Conservation (phyloP, 148 eudicot genomes). For the Salicornia ramosissima region DNA sequence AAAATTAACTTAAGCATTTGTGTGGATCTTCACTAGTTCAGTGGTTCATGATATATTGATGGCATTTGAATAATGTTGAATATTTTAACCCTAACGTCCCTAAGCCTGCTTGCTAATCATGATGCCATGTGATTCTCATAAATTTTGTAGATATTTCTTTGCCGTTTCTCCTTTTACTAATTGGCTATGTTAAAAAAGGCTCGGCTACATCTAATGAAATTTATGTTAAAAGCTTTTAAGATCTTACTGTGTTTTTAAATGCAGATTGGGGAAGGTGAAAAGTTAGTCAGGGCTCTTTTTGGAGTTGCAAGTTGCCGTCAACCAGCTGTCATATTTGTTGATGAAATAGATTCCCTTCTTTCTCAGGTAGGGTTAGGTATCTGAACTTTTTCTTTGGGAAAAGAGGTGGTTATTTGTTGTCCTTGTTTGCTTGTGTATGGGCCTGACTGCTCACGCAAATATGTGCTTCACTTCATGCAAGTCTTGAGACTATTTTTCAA, state of each 20-base stretch:
- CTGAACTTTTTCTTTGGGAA: slow-evolving; percentile 8
- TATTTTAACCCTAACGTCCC: neutral
- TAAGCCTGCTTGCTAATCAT: slow-evolving; percentile 3
- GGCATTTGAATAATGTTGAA: neutral
- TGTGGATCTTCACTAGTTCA: neutral
- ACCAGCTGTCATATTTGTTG: slow-evolving; percentile 98
- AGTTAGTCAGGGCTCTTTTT: slow-evolving; percentile 98
- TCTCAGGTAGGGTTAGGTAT: slow-evolving; percentile 61
- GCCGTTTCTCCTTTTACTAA: neutral
- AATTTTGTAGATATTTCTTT: neutral
- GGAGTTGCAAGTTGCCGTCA: slow-evolving; percentile 99
- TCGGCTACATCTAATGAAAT: neutral
- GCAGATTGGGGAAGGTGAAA: slow-evolving; percentile 99
- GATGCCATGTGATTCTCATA: neutral
- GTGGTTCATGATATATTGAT: neutral
- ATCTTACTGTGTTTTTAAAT: slow-evolving; percentile 15
- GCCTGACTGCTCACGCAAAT: neutral
- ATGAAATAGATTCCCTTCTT: slow-evolving; percentile 97
- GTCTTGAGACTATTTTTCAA: slow-evolving; percentile 6
- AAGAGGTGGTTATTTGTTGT: neutral
- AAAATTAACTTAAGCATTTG: too few relatives aligned
- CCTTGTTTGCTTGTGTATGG: slow-evolving; percentile 5
- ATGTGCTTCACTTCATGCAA: neutral
- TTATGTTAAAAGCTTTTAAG: slow-evolving; percentile 4
- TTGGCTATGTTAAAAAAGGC: neutral